Conservation (phyloP, 331 rosid species). For the Quercus phellos region DNA sequence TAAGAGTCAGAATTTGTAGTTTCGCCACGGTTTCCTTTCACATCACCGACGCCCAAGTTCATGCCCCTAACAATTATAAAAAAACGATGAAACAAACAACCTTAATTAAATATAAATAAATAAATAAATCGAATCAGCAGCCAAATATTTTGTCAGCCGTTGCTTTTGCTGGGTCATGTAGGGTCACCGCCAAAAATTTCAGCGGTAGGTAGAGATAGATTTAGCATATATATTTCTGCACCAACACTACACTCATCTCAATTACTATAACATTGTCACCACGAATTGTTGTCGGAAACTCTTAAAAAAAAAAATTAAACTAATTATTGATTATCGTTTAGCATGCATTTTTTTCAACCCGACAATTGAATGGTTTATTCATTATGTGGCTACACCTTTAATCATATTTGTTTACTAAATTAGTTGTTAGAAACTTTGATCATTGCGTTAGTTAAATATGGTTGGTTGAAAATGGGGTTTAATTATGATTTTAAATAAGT, state of each 20-base stretch:
- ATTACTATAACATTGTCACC: slow-evolving; percentile 40
- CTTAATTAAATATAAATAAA: not conserved
- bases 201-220: slow-evolving; percentile 44
- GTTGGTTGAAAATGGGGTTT: not conserved
- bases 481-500: slow-evolving; percentile 16
- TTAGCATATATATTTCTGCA: slow-evolving; percentile 4
- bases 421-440: not conserved
- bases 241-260: slow-evolving; percentile 8
- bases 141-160: slow-evolving; percentile 22
- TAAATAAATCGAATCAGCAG: slow-evolving; percentile 17
- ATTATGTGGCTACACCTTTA: slow-evolving; percentile 48
- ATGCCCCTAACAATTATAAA: slow-evolving; percentile 4
- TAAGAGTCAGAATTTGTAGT: not conserved
- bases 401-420: slow-evolving; percentile 28
- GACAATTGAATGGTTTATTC: slow-evolving; percentile 36
- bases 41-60: slow-evolving; percentile 47
- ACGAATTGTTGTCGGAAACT: slow-evolving; percentile 44
- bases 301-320: not conserved
- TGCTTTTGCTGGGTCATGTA: slow-evolving; percentile 18
- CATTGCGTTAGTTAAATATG: slow-evolving; percentile 9
- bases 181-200: slow-evolving; percentile 42
- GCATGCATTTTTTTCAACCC: slow-evolving; percentile 8
- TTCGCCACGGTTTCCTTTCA: slow-evolving; percentile 27
- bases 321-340: slow-evolving; percentile 5
- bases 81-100: not conserved